Base-by-base conservation (phyloP, 208 protist species). In the Leishmania martiniquensis region DNA sequence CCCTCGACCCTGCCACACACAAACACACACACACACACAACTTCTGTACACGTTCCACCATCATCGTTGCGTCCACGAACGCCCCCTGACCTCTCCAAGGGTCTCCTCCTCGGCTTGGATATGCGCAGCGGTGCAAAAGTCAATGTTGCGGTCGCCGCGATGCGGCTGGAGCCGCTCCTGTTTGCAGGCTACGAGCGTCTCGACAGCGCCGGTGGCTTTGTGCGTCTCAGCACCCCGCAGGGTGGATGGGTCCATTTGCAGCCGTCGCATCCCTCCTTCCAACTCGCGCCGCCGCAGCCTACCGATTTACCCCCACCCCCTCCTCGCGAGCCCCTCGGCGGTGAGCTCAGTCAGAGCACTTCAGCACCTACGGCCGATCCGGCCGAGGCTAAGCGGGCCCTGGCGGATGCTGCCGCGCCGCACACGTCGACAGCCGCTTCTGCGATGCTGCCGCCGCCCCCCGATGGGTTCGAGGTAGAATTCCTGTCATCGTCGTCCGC, bases 101-200 rank as follows among this genome's bases (percentile, higher is more conserved):
- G 25, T 7, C 47, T 15, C 22, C 69, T 71, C 32, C 54, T 59
- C 2, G 20, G 22, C 22, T 45, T n/a, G n/a, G 37, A 12, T 29
- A 72, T 72, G 67, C 1, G 45, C 32, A 13, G 42, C 67, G 67
- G 12, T 17, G 47, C 6, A 17, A 4, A 7, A 10, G 29, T 22
- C 44, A 17, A 22, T 12, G 9, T 37, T 29, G 69, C 6, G 0
- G 69, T 45, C 9, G 59, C 72, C 0, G 74, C 45, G 9, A 51
- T 83, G 32, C n/a, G 69, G 9, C 74, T 83, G 34, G 79, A 83
- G 52, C 51, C 57, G 5, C 69, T 83, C 49, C 17, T 3, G 6
- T 83, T 83, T 32, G 79, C 63, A 20, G 79, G 79, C 29, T 83
- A 83, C 69, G 47, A 83, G n/a, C 73, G 52, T 1, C 54, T 20